These are phyloP conservation scores for Penicillium digitatum DNA, from an alignment of 2,329 filamentous ascomycete genomes.

Conservation along the genomic window DNA sequence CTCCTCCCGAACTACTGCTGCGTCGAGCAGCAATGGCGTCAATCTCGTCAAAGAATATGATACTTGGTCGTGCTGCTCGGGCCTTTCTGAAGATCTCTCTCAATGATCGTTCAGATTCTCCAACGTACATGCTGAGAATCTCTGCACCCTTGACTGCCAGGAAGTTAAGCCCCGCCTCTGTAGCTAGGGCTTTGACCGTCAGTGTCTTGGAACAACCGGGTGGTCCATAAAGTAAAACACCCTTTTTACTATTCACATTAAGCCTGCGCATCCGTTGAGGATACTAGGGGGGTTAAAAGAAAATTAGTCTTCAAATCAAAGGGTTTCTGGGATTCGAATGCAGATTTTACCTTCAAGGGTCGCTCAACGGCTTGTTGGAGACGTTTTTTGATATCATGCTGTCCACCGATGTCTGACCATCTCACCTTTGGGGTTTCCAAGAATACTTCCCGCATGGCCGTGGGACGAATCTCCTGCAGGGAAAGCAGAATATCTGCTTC, in stretches of 20 bases:
- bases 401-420: conserved; percentile 86
- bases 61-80: conserved; percentile 77
- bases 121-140: conserved; percentile 93
- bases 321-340: background rate
- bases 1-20: conserved; percentile 49
- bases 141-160: conserved; percentile 91
- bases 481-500: conserved; percentile 48
- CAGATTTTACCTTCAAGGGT: conserved; percentile 49
- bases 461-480: conserved; percentile 67
- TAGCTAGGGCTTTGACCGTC: conserved; percentile 84
- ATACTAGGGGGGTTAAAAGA: conserved; percentile 33
- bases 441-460: conserved; percentile 84
- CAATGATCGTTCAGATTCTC: conserved; percentile 83
- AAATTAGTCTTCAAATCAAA: conserved; percentile 5
- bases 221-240: conserved; percentile 83
- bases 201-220: conserved; percentile 95
- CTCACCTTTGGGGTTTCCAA: conserved; percentile 79
- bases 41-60: conserved; percentile 97
- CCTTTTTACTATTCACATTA: conserved; percentile 64
- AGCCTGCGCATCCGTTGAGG: conserved; percentile 50
- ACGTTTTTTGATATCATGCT: conserved; percentile 69
- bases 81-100: conserved; percentile 83
- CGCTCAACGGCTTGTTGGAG: conserved; percentile 57
- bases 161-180: conserved; percentile 87
- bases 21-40: conserved; percentile 71